Evolutionary conservation across 2,329 filamentous ascomycete species (phyloP), one percentile per base, ranked within the genome.

Genomic region (Nemania sp.): DNA sequence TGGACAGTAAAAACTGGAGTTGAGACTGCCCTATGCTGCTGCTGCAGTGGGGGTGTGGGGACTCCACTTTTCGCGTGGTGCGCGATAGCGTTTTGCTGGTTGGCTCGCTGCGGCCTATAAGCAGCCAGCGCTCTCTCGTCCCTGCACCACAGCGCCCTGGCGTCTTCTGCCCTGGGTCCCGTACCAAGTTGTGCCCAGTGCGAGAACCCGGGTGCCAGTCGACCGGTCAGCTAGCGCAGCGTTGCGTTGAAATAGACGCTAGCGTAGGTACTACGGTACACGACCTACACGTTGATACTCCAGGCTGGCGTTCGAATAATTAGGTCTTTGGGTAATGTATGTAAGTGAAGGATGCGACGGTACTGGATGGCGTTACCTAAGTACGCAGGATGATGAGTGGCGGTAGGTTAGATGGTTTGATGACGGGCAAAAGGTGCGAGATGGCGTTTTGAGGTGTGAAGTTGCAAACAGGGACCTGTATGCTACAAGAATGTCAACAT

Each of bases 31-130:
- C 12, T 46, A 23, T 34, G 14, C 9, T 30, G 33, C n/a, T n/a
- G 22, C 36, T 56, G 31, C 22, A 36, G 50, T 42, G 50, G 52
- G 47, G 41, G 40, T 14, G 28, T 9, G 8, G 12, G 9, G 8
- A 31, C 49, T 39, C 54, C 49, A 45, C 54, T 28, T 17, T 49
- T 45, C 49, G 54, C 49, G 40, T 56, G 50, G 42, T 55, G 49
- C 17, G 49, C 15, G 52, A 41, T 34, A 37, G 52, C 28, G 39
- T 41, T 41, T 26, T 41, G 37, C 7, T 9, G 14, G 11, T 40
- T 42, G 45, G 41, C 36, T 41, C 23, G 41, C 34, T 15, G 34
- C 43, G 45, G 50, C 22, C 24, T 46, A 20, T 14, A 20, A 17
- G 26, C 26, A 26, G 26, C n/a, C 49, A 31, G 49, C 22, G 11